Evolutionary conservation across 768 basidiomycete species (phyloP), one percentile per base, ranked within the genome.

Genomic region (Lentinula sp.): DNA sequence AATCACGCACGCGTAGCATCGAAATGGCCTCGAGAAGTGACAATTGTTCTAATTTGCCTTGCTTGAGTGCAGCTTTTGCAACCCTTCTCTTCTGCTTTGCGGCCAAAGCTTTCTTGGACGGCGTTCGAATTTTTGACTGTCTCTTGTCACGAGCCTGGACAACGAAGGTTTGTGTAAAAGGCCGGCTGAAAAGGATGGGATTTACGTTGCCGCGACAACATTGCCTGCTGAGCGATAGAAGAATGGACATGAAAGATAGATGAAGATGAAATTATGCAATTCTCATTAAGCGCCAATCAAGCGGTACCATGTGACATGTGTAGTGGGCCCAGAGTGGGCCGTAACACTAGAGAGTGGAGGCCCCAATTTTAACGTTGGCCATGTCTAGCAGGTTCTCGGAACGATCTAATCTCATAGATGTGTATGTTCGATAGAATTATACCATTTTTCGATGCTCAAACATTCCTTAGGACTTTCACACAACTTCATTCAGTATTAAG

Each of bases 381-480:
- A 79, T 80, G 78, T 77, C 79, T 32, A 74, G 75, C 62, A 77
- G 79, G 62, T 76, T 79, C 59, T 80, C 79, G 62, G 82, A 81
- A 70, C 84, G 88, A 64, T 90, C 88, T 56, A 82, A 85, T 69
- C 74, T 90, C 57, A 81, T 90, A 66, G 88, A 90, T 74, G 77
- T 88, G 88, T 89, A 74, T 57, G 85, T 72, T 16, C 28, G 59
- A 59, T 68, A 63, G 12, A 23, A 7, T 15, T 32, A 32, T 13
- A 8, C 58, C 3, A 48, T 39, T 23, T 36, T 16, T 8, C 52
- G 66, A 28, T 20, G 12, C 64, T 39, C 4, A 18, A 16, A 16
- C 36, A 36, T 41, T 28, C 51, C 62, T 18, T 63, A 90, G 88
- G 68, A 86, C 88, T 49, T 87, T 86, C 66, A 76, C 81, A 63